Base-by-base conservation (phyloP, 495 filamentous ascomycete species). In the Amniculicola lignicola region DNA sequence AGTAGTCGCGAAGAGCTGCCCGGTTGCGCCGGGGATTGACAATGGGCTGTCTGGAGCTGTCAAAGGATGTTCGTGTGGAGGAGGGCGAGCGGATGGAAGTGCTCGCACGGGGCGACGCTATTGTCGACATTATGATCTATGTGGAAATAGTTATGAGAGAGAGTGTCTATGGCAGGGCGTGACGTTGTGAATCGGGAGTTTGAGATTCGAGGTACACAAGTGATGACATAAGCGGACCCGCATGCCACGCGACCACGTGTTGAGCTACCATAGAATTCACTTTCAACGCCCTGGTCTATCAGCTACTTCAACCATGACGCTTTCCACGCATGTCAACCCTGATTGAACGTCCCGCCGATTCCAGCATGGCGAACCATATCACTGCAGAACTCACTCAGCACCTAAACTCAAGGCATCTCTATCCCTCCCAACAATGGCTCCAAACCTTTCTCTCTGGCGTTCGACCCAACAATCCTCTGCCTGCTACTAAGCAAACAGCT, bases 1-100 rank as follows among this genome's bases (percentile, higher is more conserved):
- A 98, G 75, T 96, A 97, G 62, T 95, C 89, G 53, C 93, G 85
- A 14, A 98, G 80, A 15, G 93, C 93, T 31, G 87, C 79, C 60
- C 92, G 86, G 67, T 87, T 88, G 33, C 82, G 79, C 25, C 83
- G 80, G 3, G 65, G 63, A 54, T 48, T 73, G 64, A 39, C 62
- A 65, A 38, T 73, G 64, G 53, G 70, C 39, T 46, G 79, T 36
- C 77, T 60, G 31, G 77, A 66, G 49, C 68, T 69, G 59, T 92
- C 88, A 69, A 88, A 76, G 40, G 84, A 88, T 4, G 85, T 82
- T n/a, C 86, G 84, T 19, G 82, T 78, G 41, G 88, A 88, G 15
- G 86, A 89, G 22, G 82, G 80, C 2, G 82, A 82, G 18, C 84
- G 84, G 38, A 85, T 83, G 36, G 87, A 82, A 55, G 86, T 84